A percentile compares a stretch with the other conserved stretches of the same genome.
These are phyloP conservation scores for Pestalotiopsis fici DNA, from an alignment of 2,329 filamentous ascomycete species.

Conservation along the genomic window DNA sequence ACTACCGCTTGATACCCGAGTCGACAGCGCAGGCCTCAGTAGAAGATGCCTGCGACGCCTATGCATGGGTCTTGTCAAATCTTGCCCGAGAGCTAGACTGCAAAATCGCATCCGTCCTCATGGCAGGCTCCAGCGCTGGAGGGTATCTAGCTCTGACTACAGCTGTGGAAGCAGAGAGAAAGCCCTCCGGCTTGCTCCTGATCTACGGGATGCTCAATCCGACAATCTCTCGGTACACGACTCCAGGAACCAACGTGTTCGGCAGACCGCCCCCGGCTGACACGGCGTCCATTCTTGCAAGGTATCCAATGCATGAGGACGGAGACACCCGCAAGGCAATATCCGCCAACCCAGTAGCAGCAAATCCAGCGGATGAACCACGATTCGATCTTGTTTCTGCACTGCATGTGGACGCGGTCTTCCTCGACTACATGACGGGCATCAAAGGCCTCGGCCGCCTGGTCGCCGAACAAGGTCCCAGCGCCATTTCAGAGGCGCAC, in stretches of 20 bases:
- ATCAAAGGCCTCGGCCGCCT: constrained; percentile 3
- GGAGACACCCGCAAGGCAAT: constrained; percentile 8
- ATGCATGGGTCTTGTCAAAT: constrained; percentile 9
- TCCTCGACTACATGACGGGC: constrained; percentile 14
- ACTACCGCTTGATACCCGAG: constrained; percentile 15
- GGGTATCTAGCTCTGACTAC: constrained; percentile 12
- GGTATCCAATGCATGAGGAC: not conserved
- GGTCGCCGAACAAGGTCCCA: not conserved
- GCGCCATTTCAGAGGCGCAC: not conserved
- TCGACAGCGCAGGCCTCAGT: constrained; percentile 9
- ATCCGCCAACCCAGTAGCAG: constrained; percentile 4
- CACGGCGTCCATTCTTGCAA: not conserved
- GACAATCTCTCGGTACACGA: constrained; percentile 8
- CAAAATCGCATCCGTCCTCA: constrained; percentile 2
- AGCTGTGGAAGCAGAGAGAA: not conserved
- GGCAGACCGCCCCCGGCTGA: constrained; percentile 2
- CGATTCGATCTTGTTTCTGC: constrained; percentile 2
- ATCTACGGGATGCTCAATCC: constrained; percentile 13
- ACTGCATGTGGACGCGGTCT: constrained; percentile 12
- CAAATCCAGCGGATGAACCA: constrained; percentile 4
- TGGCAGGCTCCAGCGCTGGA: constrained; percentile 14
- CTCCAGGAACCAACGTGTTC: constrained; percentile 11
- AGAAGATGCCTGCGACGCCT: constrained; percentile 11
- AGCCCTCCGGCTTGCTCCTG: constrained; percentile 7
- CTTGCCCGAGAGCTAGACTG: not conserved